A percentile compares a stretch with the other conserved stretches of the same genome.
These are phyloP conservation scores for Colletotrichum sp. DNA, from an alignment of 2,329 filamentous ascomycete species.

Conservation along the genomic window DNA sequence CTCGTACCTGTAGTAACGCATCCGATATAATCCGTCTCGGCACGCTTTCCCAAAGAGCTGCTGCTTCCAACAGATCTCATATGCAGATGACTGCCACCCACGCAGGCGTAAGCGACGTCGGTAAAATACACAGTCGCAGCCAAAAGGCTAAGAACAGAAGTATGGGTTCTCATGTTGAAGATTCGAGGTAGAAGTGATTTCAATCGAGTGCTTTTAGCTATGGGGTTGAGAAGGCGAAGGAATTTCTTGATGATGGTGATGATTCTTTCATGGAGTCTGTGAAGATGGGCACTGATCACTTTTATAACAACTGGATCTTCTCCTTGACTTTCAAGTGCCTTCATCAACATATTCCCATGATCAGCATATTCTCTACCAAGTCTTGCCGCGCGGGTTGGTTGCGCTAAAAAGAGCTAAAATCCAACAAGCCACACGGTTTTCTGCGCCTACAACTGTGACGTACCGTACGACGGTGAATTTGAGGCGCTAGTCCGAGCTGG, in stretches of 20 bases:
- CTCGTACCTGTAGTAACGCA: neutral
- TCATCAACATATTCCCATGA: neutral
- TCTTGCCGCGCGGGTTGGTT: neutral
- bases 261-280: neutral
- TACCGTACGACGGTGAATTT: accelerated
- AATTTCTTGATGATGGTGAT: neutral
- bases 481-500: neutral
- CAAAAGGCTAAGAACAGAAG: neutral
- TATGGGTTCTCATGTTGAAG: neutral
- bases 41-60: neutral
- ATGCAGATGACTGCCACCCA: neutral
- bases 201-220: neutral
- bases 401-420: neutral
- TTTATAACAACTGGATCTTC: neutral
- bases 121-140: neutral
- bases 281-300: neutral
- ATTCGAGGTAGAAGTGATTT: neutral
- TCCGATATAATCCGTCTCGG: neutral
- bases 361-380: neutral
- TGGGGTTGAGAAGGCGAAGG: neutral
- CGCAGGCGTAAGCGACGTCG: neutral
- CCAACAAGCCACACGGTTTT: neutral
- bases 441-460: neutral
- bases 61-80: neutral
- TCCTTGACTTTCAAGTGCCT: neutral